Evolutionary conservation across 257 asterid genomes (phyloP).

Genomic region (Fraxinus excelsior): DNA sequence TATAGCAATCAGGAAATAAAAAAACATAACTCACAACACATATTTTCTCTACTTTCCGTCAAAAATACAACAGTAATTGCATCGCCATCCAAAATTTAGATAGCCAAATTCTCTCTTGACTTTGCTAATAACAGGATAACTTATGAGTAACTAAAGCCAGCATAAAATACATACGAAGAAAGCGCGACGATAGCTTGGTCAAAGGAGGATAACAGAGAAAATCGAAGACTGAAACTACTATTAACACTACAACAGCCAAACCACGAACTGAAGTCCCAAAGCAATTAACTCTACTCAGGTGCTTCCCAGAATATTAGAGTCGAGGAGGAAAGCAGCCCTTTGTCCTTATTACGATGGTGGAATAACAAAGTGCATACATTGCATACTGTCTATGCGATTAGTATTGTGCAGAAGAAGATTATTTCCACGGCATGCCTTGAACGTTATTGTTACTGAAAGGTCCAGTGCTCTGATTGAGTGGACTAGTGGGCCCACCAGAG

Average conservation of each 20-base stretch:
- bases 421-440: conserved; percentile 52
- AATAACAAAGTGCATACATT: conserved; percentile 18
- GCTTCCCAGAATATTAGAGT: conserved; percentile 20
- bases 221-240: neutral
- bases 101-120: neutral
- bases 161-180: neutral
- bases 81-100: neutral
- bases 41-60: neutral
- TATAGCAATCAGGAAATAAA: neutral
- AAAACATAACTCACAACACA: neutral
- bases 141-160: neutral
- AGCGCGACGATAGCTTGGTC: neutral
- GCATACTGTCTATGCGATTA: neutral
- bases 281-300: conserved; percentile 23
- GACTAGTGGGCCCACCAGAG: conserved; percentile 60
- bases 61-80: neutral
- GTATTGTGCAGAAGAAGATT: conserved; percentile 5
- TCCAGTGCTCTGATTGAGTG: conserved; percentile 45
- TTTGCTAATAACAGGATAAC: neutral
- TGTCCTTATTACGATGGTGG: conserved; percentile 21
- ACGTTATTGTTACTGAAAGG: conserved; percentile 37
- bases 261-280: conserved; percentile 4
- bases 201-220: neutral
- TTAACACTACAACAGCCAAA: conserved; percentile 16
- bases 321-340: conserved; percentile 1